Percentiles rank a stretch among this genome's conserved stretches.
phyloP scores from a whole-genome alignment of 768 basidiomycete genomes.

The Psilocybe subaeruginosa region DNA sequence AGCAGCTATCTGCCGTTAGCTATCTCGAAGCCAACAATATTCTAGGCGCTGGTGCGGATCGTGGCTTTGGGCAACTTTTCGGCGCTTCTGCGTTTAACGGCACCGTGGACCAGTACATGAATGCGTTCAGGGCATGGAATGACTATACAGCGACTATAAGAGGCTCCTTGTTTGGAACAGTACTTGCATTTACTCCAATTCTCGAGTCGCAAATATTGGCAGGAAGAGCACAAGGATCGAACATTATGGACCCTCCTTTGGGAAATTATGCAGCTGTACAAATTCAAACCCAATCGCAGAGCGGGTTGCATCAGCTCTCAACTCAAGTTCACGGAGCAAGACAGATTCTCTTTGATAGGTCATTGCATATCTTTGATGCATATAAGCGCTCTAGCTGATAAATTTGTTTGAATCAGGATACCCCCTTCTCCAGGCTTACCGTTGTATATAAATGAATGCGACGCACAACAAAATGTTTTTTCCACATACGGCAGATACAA shows the following conservation, averaged over 20 bases:
- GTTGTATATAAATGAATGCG: slow-evolving; percentile 43
- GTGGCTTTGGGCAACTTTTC: slow-evolving; percentile 39
- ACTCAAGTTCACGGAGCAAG: slow-evolving; percentile 26
- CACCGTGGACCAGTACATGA: slow-evolving; percentile 29
- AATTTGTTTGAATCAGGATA: slow-evolving; percentile 25
- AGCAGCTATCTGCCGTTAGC: slow-evolving; percentile 32
- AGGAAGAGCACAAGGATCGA: slow-evolving; percentile 36
- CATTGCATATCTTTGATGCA: neutral
- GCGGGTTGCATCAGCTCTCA: slow-evolving; percentile 23
- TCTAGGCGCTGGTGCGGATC: slow-evolving; percentile 30
- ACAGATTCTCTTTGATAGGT: slow-evolving; percentile 29
- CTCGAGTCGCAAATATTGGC: slow-evolving; percentile 34
- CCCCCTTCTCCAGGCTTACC: slow-evolving; percentile 37
- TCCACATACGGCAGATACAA: slow-evolving; percentile 41
- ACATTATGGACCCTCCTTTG: slow-evolving; percentile 38
- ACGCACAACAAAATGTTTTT: slow-evolving; percentile 41
- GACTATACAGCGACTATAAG: slow-evolving; percentile 28
- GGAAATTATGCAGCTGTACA: slow-evolving; percentile 40
- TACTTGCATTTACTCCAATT: slow-evolving; percentile 42
- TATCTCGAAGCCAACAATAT: slow-evolving; percentile 36
- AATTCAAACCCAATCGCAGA: slow-evolving; percentile 31
- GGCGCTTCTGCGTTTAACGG: slow-evolving; percentile 39
- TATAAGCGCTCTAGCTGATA: neutral
- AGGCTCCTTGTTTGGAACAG: slow-evolving; percentile 26
- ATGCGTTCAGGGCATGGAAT: slow-evolving; percentile 34